A percentile compares a stretch with the other conserved stretches of the same genome.
phyloP scores from a whole-genome alignment of 305 asterid genomes.

The Fraxinus greggii region DNA sequence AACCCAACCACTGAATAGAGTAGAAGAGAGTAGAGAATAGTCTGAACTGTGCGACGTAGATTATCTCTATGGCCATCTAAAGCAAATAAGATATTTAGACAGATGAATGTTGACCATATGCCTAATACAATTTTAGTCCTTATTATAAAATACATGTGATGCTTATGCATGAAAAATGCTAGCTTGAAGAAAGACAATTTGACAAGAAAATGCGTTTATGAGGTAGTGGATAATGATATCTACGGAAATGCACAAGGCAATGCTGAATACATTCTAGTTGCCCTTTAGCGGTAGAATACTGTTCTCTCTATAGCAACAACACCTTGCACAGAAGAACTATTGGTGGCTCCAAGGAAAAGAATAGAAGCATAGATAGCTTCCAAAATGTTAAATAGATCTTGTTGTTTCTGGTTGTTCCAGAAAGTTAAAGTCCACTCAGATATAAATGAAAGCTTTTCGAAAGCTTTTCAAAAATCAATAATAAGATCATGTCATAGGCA shows the following conservation, averaged over 20 bases:
- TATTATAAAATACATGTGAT: not conserved
- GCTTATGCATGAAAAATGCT: not conserved
- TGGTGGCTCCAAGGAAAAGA: constrained; percentile 40
- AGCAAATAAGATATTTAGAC: not conserved
- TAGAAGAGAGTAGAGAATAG: constrained; percentile 32
- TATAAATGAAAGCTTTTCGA: not conserved
- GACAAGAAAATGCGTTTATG: not conserved
- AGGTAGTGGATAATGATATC: constrained; percentile 17
- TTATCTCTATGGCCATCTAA: constrained; percentile 50
- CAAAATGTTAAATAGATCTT: constrained; percentile 40
- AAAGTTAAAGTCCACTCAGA: not conserved
- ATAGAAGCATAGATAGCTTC: constrained; percentile 45
- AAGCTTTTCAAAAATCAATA: not conserved
- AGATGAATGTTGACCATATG: not conserved
- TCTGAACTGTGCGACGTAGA: constrained; percentile 39
- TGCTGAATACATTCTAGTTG: constrained; percentile 47
- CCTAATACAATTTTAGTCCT: not conserved
- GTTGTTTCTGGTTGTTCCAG: constrained; percentile 31
- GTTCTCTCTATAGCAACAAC: constrained; percentile 41
- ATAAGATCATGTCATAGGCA: not conserved
- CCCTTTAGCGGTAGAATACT: constrained; percentile 42
- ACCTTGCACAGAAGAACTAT: constrained; percentile 27
- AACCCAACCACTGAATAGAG: constrained; percentile 53
- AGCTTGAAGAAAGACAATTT: not conserved
- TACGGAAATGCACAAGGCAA: constrained; percentile 46